phyloP scores from a whole-genome alignment of 1,284 basidiomycete species.

The Flammula alnicola region DNA sequence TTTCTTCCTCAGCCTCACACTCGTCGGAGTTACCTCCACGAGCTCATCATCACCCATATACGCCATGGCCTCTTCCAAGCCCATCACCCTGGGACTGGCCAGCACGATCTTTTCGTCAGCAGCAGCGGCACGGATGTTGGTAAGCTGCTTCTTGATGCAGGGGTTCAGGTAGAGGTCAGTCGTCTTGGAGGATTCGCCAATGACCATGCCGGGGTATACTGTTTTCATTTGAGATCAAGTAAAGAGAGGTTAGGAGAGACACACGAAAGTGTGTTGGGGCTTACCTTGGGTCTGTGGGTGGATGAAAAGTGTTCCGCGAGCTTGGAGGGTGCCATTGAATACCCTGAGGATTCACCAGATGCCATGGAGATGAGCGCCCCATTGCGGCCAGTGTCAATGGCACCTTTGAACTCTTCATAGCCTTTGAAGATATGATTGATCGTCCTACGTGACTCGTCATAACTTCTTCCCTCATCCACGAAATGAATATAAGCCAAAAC shows the following conservation, averaged over 20 bases:
- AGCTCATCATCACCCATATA: conserved; percentile 54
- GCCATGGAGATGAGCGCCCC: conserved; percentile 51
- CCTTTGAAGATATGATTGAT: conserved; percentile 54
- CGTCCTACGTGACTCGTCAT: conserved; percentile 31
- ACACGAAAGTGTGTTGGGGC: conserved; percentile 7
- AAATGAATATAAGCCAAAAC: background rate
- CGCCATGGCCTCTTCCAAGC: conserved; percentile 46
- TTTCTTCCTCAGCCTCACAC: conserved; percentile 44
- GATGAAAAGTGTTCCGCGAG: conserved; percentile 49
- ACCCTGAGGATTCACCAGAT: conserved; percentile 45
- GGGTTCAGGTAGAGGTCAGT: conserved; percentile 50
- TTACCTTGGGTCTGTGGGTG: conserved; percentile 44
- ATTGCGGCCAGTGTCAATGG: conserved; percentile 48
- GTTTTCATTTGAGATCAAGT: too few relatives aligned
- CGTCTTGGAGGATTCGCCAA: conserved; percentile 50
- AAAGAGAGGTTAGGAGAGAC: too few relatives aligned
- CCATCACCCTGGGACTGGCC: conserved; percentile 44
- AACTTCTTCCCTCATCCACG: too few relatives aligned
- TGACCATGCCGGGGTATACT: conserved; percentile 54
- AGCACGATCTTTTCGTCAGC: conserved; percentile 53
- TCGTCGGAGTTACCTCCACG: conserved; percentile 47
- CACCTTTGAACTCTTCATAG: conserved; percentile 45
- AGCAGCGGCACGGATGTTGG: conserved; percentile 49
- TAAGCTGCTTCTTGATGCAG: conserved; percentile 49
- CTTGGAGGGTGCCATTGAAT: conserved; percentile 51